Base-by-base conservation (phyloP, 257 asterid genomes). In the Nicotiana attenuata region DNA sequence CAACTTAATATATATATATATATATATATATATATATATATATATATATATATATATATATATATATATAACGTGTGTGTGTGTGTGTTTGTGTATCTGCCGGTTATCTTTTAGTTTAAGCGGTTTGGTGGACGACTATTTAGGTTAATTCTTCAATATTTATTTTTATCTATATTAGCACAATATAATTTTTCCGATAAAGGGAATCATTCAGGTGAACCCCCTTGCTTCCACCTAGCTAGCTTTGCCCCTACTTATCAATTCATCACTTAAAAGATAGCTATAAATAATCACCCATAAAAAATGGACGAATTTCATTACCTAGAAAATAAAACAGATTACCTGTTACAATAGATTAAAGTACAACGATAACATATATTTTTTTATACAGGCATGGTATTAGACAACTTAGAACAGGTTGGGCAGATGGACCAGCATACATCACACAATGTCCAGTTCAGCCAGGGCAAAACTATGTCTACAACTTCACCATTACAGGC, bases 341-440 rank as follows among this genome's bases (percentile, higher is more conserved):
- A 7, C 0, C 0, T 16, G 3, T 5, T 16, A 52, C 17, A 10
- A 11, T 11, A 14, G 6, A 52, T 52, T 52, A 52, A 52, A 52
- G 19, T 52, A 52, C 56, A 3, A 13, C 2, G 19, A 0, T 14
- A 52, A 52, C 19, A 52, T 52, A 33, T 33, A 31, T 33, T 3
- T 16, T 64, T 5, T 52, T 47, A 4, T 35, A 10, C 80, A 95
- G 99, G 99, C 99, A 96, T 73, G 99, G 99, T 7, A 33, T 95
- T 47, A 85, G 95, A 61, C 99, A 95, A 84, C 88, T 95, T 11
- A 84, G 94, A 69, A 92, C 96, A 6, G 99, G 99, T 6, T 96
- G 99, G 99, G 88, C 99, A 1, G 99, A 95, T 28, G 99, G 99
- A 16, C 99, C 99, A 0, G 99, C 99, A 0, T 95, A 95, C 45